A percentile compares a stretch with the other conserved stretches of the same genome.
These are phyloP conservation scores for Ormosia emarginata DNA, from an alignment of 306 rosid species.

Conservation along the genomic window DNA sequence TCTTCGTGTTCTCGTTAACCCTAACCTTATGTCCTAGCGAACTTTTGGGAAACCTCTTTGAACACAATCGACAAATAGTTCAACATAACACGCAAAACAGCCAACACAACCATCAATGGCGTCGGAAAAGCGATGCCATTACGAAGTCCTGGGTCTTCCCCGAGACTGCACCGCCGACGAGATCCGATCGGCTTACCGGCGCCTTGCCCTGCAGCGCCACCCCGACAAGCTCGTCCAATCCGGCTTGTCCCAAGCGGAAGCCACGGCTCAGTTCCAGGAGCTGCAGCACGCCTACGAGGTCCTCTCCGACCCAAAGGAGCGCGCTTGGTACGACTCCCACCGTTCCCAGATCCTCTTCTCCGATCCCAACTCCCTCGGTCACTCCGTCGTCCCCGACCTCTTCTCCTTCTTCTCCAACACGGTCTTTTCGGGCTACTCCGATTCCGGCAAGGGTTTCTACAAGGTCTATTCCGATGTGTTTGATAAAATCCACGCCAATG, in stretches of 20 bases:
- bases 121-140: conserved; percentile 83
- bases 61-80: no score
- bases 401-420: conserved; percentile 90
- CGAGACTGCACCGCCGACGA: conserved; percentile 67
- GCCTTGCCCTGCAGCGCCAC: conserved; percentile 89
- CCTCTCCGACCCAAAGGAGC: conserved; percentile 92
- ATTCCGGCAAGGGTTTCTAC: conserved; percentile 67
- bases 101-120: conserved; percentile 31
- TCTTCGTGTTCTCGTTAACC: no score
- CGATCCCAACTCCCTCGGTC: conserved; percentile 47
- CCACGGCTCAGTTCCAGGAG: conserved; percentile 92
- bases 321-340: conserved; percentile 96
- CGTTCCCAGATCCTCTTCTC: conserved; percentile 90
- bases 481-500: conserved; percentile 61
- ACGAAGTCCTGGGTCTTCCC: conserved; percentile 72
- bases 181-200: conserved; percentile 70
- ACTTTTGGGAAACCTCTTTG: no score
- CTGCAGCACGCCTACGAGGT: conserved; percentile 92
- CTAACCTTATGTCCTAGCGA: no score
- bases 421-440: conserved; percentile 67
- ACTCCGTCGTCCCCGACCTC: conserved; percentile 64
- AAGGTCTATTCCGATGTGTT: conserved; percentile 70
- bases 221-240: conserved; percentile 88
- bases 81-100: no score
- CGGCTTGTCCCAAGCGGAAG: conserved; percentile 71